Conservation (phyloP, 2,329 filamentous ascomycete genomes). For the Colletotrichum sp. region DNA sequence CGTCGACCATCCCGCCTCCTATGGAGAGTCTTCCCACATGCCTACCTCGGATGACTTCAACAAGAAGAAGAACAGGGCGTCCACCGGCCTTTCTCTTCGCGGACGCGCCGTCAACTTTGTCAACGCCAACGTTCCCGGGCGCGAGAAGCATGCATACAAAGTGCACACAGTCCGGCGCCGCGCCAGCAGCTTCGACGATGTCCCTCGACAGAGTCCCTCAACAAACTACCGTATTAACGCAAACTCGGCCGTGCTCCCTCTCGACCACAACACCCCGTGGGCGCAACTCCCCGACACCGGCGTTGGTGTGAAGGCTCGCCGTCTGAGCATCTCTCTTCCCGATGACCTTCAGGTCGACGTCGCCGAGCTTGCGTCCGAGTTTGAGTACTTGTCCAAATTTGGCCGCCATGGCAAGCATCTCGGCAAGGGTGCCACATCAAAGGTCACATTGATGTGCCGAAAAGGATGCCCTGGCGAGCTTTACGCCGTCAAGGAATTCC, state of each 20-base stretch:
- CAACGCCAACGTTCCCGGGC: slow-evolving; percentile 29
- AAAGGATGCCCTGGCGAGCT: slow-evolving; percentile 70
- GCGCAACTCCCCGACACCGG: slow-evolving; percentile 70
- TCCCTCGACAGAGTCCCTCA: slow-evolving; percentile 27
- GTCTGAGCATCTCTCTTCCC: slow-evolving; percentile 75
- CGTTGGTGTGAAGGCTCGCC: slow-evolving; percentile 79
- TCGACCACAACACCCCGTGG: slow-evolving; percentile 56
- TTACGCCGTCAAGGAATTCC: slow-evolving; percentile 89
- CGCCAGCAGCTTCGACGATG: slow-evolving; percentile 56
- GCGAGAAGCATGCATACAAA: slow-evolving; percentile 30
- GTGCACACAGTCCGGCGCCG: slow-evolving; percentile 33
- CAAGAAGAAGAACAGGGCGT: slow-evolving; percentile 54
- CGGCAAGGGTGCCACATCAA: slow-evolving; percentile 83
- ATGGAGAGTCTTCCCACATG: slow-evolving; percentile 34
- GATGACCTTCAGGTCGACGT: slow-evolving; percentile 78
- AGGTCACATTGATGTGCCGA: slow-evolving; percentile 80
- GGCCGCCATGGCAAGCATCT: slow-evolving; percentile 77
- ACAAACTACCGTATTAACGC: slow-evolving; percentile 24
- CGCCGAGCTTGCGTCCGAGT: slow-evolving; percentile 72
- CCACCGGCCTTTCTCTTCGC: slow-evolving; percentile 56
- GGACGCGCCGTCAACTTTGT: slow-evolving; percentile 55
- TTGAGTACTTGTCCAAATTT: slow-evolving; percentile 72
- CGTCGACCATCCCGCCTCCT: slow-evolving; percentile 43
- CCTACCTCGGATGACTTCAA: slow-evolving; percentile 52
- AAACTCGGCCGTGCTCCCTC: slow-evolving; percentile 28